phyloP scores from a whole-genome alignment of 1,139 yeast genomes.

The Diutina ranongensis region DNA sequence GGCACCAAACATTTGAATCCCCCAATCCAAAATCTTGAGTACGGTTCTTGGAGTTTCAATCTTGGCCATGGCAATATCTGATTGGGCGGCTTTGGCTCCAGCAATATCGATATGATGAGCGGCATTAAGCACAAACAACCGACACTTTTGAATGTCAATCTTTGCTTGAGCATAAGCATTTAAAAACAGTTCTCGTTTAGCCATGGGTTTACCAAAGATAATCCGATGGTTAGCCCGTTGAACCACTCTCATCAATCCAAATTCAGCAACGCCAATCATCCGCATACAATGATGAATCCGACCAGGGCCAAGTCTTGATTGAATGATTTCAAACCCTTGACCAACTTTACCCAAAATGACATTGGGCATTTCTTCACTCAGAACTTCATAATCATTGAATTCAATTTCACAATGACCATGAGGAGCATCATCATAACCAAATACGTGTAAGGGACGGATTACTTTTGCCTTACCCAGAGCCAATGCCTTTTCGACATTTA shows the following conservation, averaged over 20 bases:
- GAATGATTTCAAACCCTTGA: slow-evolving; percentile 57
- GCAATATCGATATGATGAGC: slow-evolving; percentile 51
- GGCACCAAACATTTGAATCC: slow-evolving; percentile 60
- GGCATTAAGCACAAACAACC: slow-evolving; percentile 50
- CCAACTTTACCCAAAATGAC: slow-evolving; percentile 40
- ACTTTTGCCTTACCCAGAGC: slow-evolving; percentile 41
- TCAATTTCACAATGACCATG: slow-evolving; percentile 62
- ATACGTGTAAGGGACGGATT: slow-evolving; percentile 44
- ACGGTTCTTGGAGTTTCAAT: slow-evolving; percentile 54
- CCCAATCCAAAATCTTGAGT: slow-evolving; percentile 48
- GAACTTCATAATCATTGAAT: slow-evolving; percentile 41
- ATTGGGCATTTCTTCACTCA: slow-evolving; percentile 26
- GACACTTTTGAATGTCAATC: slow-evolving; percentile 47
- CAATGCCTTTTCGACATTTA: slow-evolving; percentile 42
- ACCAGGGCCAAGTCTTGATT: slow-evolving; percentile 64
- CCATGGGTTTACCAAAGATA: slow-evolving; percentile 48
- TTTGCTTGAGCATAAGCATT: slow-evolving; percentile 44
- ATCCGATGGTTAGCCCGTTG: slow-evolving; percentile 43
- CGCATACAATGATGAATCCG: slow-evolving; percentile 71
- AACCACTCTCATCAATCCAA: slow-evolving; percentile 40
- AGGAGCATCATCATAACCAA: slow-evolving; percentile 65
- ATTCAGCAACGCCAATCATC: slow-evolving; percentile 55
- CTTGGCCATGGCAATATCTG: slow-evolving; percentile 59
- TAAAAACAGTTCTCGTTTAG: slow-evolving; percentile 41
- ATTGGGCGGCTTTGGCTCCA: slow-evolving; percentile 45